Conservation (phyloP, 768 basidiomycete species). For the Chiua virens region DNA sequence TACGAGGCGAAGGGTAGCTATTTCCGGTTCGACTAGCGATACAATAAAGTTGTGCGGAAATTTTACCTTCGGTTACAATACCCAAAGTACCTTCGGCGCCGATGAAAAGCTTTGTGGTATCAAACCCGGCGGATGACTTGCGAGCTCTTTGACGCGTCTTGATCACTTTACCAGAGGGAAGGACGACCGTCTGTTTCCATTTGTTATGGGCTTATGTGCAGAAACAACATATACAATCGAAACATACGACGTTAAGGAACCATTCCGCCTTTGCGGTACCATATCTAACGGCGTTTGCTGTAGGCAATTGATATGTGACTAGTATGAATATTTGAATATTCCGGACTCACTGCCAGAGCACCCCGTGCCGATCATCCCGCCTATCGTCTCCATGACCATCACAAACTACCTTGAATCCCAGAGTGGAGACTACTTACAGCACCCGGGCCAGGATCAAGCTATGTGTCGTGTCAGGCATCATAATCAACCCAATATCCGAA, state of each 20-base stretch:
- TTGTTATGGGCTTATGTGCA: background rate
- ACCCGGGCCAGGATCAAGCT: conserved; percentile 75
- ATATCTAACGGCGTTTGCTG: conserved; percentile 81
- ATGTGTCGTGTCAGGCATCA: background rate
- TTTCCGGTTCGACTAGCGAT: background rate
- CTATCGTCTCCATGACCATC: conserved; percentile 58
- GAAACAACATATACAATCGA: background rate
- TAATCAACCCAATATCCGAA: background rate
- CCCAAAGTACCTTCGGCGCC: conserved; percentile 90
- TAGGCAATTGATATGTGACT: background rate
- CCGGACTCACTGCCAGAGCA: conserved; percentile 73
- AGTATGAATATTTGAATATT: background rate
- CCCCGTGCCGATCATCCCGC: conserved; percentile 87
- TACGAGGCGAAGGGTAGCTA: conserved; percentile 80
- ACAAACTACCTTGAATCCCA: background rate
- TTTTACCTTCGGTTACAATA: conserved; percentile 79
- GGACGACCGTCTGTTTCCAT: conserved; percentile 66
- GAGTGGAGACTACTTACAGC: conserved; percentile 44
- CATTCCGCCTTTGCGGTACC: conserved; percentile 88
- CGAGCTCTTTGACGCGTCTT: conserved; percentile 79
- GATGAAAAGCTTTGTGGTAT: conserved; percentile 84
- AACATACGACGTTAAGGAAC: conserved; percentile 75
- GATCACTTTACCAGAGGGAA: conserved; percentile 82
- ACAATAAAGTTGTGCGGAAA: background rate
- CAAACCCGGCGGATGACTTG: conserved; percentile 88